These are phyloP conservation scores for Eucalyptus albens DNA, from an alignment of 345 rosid species.

Conservation along the genomic window DNA sequence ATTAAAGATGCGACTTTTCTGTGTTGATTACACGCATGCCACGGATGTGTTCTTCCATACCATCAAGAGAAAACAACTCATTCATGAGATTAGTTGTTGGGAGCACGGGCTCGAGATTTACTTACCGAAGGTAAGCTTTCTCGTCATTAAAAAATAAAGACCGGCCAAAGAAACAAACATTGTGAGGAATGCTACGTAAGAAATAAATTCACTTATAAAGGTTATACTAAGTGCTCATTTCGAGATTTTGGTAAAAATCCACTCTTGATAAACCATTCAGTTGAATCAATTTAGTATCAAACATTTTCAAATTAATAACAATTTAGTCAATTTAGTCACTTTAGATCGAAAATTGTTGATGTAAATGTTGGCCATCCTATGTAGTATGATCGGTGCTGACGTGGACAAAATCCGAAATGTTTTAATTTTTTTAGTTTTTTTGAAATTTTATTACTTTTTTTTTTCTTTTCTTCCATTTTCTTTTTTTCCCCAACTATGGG, in stretches of 20 bases:
- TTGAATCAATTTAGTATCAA: rapidly evolving
- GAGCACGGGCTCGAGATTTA: too few relatives aligned
- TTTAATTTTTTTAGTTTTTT: too few relatives aligned
- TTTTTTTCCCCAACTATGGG: too few relatives aligned
- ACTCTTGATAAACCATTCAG: rapidly evolving
- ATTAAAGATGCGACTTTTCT: too few relatives aligned
- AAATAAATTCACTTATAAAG: not conserved
- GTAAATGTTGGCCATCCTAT: rapidly evolving
- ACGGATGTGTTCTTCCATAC: too few relatives aligned
- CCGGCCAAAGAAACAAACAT: not conserved
- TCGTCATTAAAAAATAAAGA: not conserved
- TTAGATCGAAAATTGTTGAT: rapidly evolving
- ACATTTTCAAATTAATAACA: too few relatives aligned
- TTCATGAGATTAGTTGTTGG: too few relatives aligned
- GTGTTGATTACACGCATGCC: too few relatives aligned
- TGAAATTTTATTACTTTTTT: too few relatives aligned
- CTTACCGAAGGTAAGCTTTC: not conserved
- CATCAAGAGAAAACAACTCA: too few relatives aligned
- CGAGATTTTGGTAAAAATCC: not conserved
- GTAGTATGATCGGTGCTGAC: rapidly evolving
- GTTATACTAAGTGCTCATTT: not conserved
- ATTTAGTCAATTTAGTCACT: too few relatives aligned
- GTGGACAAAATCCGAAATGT: rapidly evolving
- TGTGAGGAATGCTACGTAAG: not conserved
- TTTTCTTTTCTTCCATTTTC: too few relatives aligned